Conservation (phyloP, 2,329 filamentous ascomycete species). For the Ciborinia camelliae region DNA sequence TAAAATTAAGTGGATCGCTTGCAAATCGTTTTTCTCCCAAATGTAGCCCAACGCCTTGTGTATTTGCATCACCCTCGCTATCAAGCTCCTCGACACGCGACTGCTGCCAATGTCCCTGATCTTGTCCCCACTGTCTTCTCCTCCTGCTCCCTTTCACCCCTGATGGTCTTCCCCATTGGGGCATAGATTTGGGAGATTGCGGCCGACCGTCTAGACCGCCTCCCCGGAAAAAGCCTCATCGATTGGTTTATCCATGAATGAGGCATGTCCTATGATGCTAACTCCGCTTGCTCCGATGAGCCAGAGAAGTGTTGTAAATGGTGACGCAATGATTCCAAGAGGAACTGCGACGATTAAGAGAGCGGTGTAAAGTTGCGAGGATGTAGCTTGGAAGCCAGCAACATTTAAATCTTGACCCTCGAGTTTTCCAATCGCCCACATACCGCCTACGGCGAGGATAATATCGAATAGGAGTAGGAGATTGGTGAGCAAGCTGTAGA, state of each 20-base stretch:
- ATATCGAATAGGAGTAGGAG: conserved; percentile 86
- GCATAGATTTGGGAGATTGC: conserved; percentile 94
- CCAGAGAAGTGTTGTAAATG: conserved; percentile 85
- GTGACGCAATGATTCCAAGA: conserved; percentile 79
- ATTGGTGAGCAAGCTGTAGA: conserved; percentile 93
- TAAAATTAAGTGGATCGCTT: conserved; percentile 60
- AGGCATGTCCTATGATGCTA: conserved; percentile 89
- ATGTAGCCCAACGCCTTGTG: conserved; percentile 52
- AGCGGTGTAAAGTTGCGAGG: conserved; percentile 90
- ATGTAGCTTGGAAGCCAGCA: conserved; percentile 76
- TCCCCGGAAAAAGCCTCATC: conserved; percentile 99
- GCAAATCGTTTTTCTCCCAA: conserved; percentile 49
- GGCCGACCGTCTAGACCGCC: conserved; percentile 99
- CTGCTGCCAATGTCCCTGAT: conserved; percentile 49
- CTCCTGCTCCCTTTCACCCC: conserved; percentile 72
- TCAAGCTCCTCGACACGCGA: conserved; percentile 63
- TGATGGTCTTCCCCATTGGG: conserved; percentile 99
- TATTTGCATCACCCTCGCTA: conserved; percentile 51
- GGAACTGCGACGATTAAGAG: conserved; percentile 81
- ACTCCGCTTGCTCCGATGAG: conserved; percentile 93
- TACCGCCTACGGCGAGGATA: conserved; percentile 76
- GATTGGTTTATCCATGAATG: conserved; percentile 97
- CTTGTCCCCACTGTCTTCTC: conserved; percentile 50
- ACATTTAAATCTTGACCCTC: conserved; percentile 85
- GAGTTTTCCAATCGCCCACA: conserved; percentile 89